Evolutionary conservation across 257 asterid genomes (phyloP).

Genomic region (Pogostemon cablin): DNA sequence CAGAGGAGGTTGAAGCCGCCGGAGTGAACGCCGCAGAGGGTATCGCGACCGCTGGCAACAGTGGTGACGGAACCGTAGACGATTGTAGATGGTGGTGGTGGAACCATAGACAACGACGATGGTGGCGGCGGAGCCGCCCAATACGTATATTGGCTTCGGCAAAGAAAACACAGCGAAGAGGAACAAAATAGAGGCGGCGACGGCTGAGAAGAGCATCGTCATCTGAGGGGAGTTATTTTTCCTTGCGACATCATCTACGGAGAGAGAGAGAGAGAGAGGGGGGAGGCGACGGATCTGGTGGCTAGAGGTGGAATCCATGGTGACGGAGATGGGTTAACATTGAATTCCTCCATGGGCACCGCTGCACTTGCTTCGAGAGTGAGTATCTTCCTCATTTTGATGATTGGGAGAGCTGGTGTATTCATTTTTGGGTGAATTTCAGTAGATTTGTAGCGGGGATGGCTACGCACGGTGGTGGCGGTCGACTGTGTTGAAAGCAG

Average conservation of each 20-base stretch:
- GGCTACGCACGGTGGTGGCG: too few relatives aligned
- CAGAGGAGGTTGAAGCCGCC: slow-evolving; percentile 72
- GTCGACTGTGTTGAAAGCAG: too few relatives aligned
- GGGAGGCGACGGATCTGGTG: neutral
- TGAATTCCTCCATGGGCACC: too few relatives aligned
- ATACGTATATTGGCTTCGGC: slow-evolving; percentile 40
- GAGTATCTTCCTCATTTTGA: too few relatives aligned
- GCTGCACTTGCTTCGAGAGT: too few relatives aligned
- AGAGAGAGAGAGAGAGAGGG: slow-evolving; percentile 23
- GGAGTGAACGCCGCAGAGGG: slow-evolving; percentile 73
- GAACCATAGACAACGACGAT: slow-evolving; percentile 72
- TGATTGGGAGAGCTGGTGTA: too few relatives aligned
- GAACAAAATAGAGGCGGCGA: slow-evolving; percentile 27
- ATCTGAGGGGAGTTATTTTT: slow-evolving; percentile 41
- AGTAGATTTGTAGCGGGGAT: too few relatives aligned
- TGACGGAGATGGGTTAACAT: too few relatives aligned
- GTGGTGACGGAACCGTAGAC: slow-evolving; percentile 42
- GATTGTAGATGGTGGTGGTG: slow-evolving; percentile 61
- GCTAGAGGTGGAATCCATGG: too few relatives aligned
- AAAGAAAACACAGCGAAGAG: slow-evolving; percentile 28
- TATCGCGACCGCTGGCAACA: slow-evolving; percentile 74
- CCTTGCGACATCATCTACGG: slow-evolving; percentile 49
- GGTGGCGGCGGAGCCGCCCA: slow-evolving; percentile 74
- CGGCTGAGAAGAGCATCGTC: slow-evolving; percentile 48
- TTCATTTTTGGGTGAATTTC: too few relatives aligned